Conservation (phyloP, 1,139 yeast species). For the Suhomyces panamericanus region DNA sequence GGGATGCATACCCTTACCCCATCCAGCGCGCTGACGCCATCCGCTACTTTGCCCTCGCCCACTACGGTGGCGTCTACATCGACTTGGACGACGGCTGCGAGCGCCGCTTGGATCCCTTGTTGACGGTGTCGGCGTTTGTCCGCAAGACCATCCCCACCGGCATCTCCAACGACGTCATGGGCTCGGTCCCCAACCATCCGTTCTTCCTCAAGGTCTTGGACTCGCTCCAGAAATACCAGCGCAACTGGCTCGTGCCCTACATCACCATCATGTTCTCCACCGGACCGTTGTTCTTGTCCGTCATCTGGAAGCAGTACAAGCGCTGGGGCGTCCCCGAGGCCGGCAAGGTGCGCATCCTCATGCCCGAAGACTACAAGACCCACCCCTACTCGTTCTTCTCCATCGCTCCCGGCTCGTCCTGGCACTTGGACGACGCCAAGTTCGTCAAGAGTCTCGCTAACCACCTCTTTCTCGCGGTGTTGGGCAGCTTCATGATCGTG, state of each 20-base stretch:
- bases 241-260: conserved; percentile 81
- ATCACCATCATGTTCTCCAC: conserved; percentile 92
- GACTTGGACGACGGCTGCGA: conserved; percentile 90
- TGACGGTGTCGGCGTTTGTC: conserved; percentile 81
- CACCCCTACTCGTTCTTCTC: conserved; percentile 62
- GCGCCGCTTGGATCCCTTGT: conserved; percentile 72
- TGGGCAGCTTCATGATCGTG: conserved; percentile 65
- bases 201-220: conserved; percentile 74
- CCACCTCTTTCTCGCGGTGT: conserved; percentile 68
- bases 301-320: conserved; percentile 84
- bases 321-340: conserved; percentile 72
- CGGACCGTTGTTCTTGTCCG: conserved; percentile 85
- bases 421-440: conserved; percentile 87
- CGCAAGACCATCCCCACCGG: conserved; percentile 91
- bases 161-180: conserved; percentile 91
- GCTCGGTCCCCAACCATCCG: conserved; percentile 83
- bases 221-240: conserved; percentile 60
- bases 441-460: conserved; percentile 68
- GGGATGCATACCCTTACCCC: conserved; percentile 75
- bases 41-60: conserved; percentile 77
- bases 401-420: conserved; percentile 77
- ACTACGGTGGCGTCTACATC: conserved; percentile 87
- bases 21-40: conserved; percentile 94
- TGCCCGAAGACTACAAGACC: conserved; percentile 70
- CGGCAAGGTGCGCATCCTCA: conserved; percentile 62